Base-by-base conservation (phyloP, 805 yeast genomes). In the Barnettozyma californica region DNA sequence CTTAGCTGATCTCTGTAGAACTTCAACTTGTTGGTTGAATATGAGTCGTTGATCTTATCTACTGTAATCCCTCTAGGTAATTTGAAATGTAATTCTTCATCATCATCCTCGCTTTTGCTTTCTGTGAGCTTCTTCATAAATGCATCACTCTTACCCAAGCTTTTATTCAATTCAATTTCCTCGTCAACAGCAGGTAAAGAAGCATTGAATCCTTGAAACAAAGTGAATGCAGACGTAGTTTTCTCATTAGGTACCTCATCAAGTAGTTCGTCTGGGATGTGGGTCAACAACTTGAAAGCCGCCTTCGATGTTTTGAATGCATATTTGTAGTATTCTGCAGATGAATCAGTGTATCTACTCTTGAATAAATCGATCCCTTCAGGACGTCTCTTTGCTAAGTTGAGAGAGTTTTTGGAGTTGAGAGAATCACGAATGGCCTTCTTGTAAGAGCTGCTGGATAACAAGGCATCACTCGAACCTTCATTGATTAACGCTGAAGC, bases 131-230 rank as follows among this genome's bases (percentile, higher is more conserved):
- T 48, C 43, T 56, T 38, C 52, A 55, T 39, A 23, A 57, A 44
- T 38, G 58, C 48, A 44, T 50, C 41, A 29, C 60, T 55, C 18
- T 55, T 18, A 23, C 48, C 46, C 58, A 65, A 43, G 54, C 57
- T 53, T 49, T 61, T 51, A 46, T 55, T 53, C 50, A 57, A 40
- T 51, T 66, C 59, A 14, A 73, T 62, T 38, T 69, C 70, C 50
- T 73, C 77, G 51, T 76, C 69, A n/a, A 76, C 65, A 16, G 76
- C 76, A 1, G 81, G 80, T 33, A 75, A 60, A 1, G 78, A 69
- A 4, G 88, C 87, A 56, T 73, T 72, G 59, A 85, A 83, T 1
- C 91, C 90, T 63, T 84, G 91, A 57, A 76, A 83, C 20, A 85
- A 64, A 3, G 89, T 78, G 53, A 77, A 78, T 9, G 61, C 75